Base-by-base conservation (phyloP, 108 stramenopile genomes). In the Nitzschia sp. region DNA sequence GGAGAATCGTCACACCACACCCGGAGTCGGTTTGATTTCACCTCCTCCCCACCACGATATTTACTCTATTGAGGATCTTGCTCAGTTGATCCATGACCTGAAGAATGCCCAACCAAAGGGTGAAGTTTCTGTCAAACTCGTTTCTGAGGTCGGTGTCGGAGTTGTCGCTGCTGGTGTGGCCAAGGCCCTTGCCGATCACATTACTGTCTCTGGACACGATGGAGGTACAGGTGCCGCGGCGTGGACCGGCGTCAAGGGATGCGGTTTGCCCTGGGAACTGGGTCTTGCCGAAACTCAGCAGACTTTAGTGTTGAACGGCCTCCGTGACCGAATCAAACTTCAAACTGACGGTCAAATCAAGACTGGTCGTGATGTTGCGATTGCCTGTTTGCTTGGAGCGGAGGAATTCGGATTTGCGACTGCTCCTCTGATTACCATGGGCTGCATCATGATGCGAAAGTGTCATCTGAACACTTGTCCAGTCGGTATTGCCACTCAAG, bases 401-500 rank as follows among this genome's bases (percentile, higher is more conserved):
- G 96, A 98, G 62, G 96, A 97, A 82, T 96, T 85, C 57, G 96
- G 95, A 45, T 95, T 98, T 59, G 87, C 91, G 17, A 97, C 97
- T 31, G 93, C 92, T 53, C 95, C 97, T 25, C 69, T 97, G 22
- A 91, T 97, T 72, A 90, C 94, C 16, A 87, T 97, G 85, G 97
- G 97, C 48, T 96, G 96, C 72, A 96, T 96, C 59, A 98, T 98
- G 96, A 96, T 96, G 96, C 80, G 96, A 47, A 96, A 96, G 76
- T 98, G 96, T 69, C 97, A 98, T 72, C 86, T 98, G 72, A 98
- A 97, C 76, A 97, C 97, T 11, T 97, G 97, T 75, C 97, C 97
- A 35, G 94, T 95, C 41, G 97, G 97, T 47, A 95, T 96, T 73
- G 97, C 97, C 23, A 96, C 97, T 21, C 97, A 97, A 89, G 98